phyloP scores from a whole-genome alignment of 148 eudicot genomes.

The Fagopyrum esculentum region DNA sequence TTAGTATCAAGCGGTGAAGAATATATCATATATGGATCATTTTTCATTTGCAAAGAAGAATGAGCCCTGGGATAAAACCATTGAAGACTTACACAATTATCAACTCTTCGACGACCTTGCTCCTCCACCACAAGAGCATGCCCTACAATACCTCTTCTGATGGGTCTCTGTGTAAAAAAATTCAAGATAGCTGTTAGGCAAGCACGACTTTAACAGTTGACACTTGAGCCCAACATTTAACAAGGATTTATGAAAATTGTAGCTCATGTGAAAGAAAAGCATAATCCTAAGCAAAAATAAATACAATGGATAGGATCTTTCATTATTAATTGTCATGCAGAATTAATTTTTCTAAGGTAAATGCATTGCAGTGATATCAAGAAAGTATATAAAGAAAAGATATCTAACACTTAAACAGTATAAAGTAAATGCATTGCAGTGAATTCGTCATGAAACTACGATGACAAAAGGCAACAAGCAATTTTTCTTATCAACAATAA shows the following conservation, averaged over 20 bases:
- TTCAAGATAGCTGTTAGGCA: neutral
- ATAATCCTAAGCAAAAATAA: neutral
- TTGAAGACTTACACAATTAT: slow-evolving; percentile 44
- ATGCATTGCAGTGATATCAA: no score
- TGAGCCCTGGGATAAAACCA: neutral
- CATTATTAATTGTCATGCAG: neutral
- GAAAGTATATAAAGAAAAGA: neutral
- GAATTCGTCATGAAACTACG: no score
- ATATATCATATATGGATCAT: no score
- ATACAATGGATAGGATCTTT: neutral
- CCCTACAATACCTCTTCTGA: slow-evolving; percentile 72
- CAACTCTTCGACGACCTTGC: slow-evolving; percentile 57
- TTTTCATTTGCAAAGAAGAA: no score
- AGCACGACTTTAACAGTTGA: neutral
- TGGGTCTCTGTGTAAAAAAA: slow-evolving; percentile 53
- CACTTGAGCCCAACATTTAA: neutral
- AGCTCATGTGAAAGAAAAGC: neutral
- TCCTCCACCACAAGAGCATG: slow-evolving; percentile 78
- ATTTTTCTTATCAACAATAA: no score
- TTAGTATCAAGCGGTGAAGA: no score
- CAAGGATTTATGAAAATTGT: neutral
- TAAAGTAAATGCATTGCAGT: no score
- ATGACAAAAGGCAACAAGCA: no score
- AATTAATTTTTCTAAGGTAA: neutral
- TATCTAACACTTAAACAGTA: neutral